Evolutionary conservation across 441 rosid species (phyloP).

Genomic region (Erysimum cheiri): DNA sequence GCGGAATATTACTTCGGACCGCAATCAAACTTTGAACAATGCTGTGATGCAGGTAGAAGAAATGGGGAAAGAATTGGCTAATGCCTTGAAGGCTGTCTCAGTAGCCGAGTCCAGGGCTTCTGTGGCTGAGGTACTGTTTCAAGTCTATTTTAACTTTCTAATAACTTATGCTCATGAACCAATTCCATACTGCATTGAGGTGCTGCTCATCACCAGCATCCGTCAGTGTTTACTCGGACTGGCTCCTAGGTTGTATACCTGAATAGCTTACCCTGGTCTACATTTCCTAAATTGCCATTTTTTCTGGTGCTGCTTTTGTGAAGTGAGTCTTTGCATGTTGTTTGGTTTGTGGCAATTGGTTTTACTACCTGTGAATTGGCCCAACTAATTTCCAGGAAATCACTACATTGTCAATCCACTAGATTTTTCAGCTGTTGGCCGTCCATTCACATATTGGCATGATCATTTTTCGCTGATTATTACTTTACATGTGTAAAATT

Average conservation of each 20-base stretch:
- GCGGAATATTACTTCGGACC: slow-evolving; percentile 66
- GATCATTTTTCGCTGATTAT: slow-evolving; percentile 15
- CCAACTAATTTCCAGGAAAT: slow-evolving; percentile 7
- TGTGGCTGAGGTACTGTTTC: slow-evolving; percentile 77
- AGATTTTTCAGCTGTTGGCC: slow-evolving; percentile 20
- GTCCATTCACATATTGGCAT: slow-evolving; percentile 10
- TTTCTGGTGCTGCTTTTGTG: slow-evolving; percentile 23
- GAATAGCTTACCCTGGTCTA: neutral
- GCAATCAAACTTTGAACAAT: slow-evolving; percentile 73
- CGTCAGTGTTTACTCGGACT: neutral
- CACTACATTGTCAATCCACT: slow-evolving; percentile 22
- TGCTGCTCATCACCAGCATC: neutral
- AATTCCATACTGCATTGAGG: slow-evolving; percentile 16
- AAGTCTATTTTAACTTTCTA: slow-evolving; percentile 27
- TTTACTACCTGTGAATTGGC: slow-evolving; percentile 21
- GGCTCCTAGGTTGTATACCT: slow-evolving; percentile 26
- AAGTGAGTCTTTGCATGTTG: slow-evolving; percentile 26
- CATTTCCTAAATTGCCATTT: slow-evolving; percentile 16
- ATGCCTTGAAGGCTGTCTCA: slow-evolving; percentile 76
- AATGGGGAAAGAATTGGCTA: slow-evolving; percentile 78
- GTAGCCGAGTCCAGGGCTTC: slow-evolving; percentile 91
- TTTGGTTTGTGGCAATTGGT: slow-evolving; percentile 24
- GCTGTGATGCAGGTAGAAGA: slow-evolving; percentile 91
- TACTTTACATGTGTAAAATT: slow-evolving; percentile 33
- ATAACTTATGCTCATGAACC: slow-evolving; percentile 13